Evolutionary conservation across 495 filamentous ascomycete species (phyloP).

Genomic region (Pyronema domesticum): DNA sequence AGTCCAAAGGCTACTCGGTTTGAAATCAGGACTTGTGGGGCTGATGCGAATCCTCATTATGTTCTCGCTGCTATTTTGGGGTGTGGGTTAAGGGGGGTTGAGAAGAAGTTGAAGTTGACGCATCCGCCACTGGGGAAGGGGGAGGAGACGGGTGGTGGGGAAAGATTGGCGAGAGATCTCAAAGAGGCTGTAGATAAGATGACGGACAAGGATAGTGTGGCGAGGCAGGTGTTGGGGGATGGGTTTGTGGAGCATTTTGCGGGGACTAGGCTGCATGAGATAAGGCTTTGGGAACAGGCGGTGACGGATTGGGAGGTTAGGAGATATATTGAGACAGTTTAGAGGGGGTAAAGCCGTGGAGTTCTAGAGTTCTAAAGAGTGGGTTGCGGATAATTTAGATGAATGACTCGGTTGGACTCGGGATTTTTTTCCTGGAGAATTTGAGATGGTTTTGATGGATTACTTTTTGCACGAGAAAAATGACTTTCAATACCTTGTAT

Average conservation of each 20-base stretch:
- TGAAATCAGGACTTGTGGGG: slow-evolving; percentile 79
- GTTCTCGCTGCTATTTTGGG: slow-evolving; percentile 76
- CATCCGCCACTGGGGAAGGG: slow-evolving; percentile 71
- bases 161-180: slow-evolving; percentile 60
- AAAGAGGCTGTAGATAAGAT: slow-evolving; percentile 68
- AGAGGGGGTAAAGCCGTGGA: neutral
- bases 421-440: too few relatives aligned
- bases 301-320: slow-evolving; percentile 40
- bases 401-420: too few relatives aligned
- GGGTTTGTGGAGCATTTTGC: slow-evolving; percentile 91
- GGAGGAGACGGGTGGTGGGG: slow-evolving; percentile 57
- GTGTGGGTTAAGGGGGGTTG: slow-evolving; percentile 72
- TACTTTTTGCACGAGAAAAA: too few relatives aligned
- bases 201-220: slow-evolving; percentile 55
- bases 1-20: slow-evolving; percentile 73
- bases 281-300: slow-evolving; percentile 62
- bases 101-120: slow-evolving; percentile 69
- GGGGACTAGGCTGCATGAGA: slow-evolving; percentile 82
- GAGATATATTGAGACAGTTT: slow-evolving; percentile 60
- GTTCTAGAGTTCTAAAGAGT: too few relatives aligned
- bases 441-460: too few relatives aligned
- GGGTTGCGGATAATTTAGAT: too few relatives aligned
- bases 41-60: slow-evolving; percentile 74
- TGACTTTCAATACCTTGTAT: too few relatives aligned
- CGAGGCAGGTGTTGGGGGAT: slow-evolving; percentile 80